Evolutionary conservation across 2,329 filamentous ascomycete species (phyloP).

Genomic region (Diaporthe sp.): DNA sequence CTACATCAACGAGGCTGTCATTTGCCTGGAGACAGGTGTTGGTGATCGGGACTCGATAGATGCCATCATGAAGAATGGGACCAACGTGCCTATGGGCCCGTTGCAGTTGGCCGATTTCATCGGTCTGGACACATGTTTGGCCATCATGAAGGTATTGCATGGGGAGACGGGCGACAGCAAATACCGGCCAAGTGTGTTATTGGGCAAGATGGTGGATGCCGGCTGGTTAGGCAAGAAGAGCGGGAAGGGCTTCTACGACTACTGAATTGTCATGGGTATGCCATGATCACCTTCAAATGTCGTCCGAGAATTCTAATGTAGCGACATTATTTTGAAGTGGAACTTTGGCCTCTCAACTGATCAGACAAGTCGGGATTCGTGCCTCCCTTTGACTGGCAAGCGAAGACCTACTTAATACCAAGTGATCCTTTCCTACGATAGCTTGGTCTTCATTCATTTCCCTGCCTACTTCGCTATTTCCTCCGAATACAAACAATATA

Average conservation of each 20-base stretch:
- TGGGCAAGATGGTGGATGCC: slow-evolving; percentile 97
- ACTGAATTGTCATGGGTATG: slow-evolving; percentile 59
- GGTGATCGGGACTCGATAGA: slow-evolving; percentile 94
- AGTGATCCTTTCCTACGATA: too few relatives aligned
- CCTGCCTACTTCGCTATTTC: background rate
- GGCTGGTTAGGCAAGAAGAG: slow-evolving; percentile 98
- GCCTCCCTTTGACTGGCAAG: background rate
- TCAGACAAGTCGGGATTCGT: too few relatives aligned
- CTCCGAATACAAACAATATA: background rate
- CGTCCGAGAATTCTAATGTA: background rate
- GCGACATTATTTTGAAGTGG: background rate
- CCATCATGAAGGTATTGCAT: slow-evolving; percentile 97
- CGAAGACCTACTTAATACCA: background rate
- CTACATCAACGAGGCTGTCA: slow-evolving; percentile 98
- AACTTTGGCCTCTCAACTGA: too few relatives aligned
- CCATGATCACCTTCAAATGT: background rate
- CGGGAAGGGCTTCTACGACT: slow-evolving; percentile 95
- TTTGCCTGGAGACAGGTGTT: slow-evolving; percentile 94
- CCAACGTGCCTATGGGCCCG: slow-evolving; percentile 98
- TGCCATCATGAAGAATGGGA: slow-evolving; percentile 99
- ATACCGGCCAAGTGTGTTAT: slow-evolving; percentile 88
- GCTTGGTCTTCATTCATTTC: background rate
- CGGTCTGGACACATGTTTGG: slow-evolving; percentile 93
- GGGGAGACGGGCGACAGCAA: slow-evolving; percentile 95
- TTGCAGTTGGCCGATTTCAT: slow-evolving; percentile 96